Conservation (phyloP, 163 green algal species). For the Chloroidium sp. region DNA sequence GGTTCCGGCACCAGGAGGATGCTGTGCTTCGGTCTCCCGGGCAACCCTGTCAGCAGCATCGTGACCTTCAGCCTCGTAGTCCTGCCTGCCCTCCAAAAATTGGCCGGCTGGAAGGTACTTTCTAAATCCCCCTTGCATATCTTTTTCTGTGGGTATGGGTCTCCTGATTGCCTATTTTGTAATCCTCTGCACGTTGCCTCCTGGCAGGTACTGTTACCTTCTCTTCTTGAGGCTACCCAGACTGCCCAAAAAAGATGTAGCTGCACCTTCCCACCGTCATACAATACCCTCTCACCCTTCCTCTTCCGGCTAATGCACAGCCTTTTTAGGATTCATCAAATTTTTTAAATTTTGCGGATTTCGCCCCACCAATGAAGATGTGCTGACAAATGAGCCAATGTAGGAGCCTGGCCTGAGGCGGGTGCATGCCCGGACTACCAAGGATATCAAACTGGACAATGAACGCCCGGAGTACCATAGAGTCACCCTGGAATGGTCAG, state of each 20-base stretch:
- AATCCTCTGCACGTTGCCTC: too few species aligned
- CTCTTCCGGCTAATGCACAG: neutral
- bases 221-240: too few species aligned
- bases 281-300: too few species aligned
- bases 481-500: slow-evolving; percentile 47
- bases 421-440: slow-evolving; percentile 12
- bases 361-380: neutral
- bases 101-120: slow-evolving; percentile 58
- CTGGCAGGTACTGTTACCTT: too few species aligned
- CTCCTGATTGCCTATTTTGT: too few species aligned
- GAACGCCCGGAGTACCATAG: slow-evolving; percentile 93
- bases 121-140: too few species aligned
- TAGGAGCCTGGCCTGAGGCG: slow-evolving; percentile 18
- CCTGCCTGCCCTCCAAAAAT: slow-evolving; percentile 70
- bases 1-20: slow-evolving; percentile 18
- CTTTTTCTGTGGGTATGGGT: too few species aligned
- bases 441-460: slow-evolving; percentile 46
- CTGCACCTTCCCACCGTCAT: too few species aligned
- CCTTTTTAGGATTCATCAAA: neutral
- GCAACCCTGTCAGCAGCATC: slow-evolving; percentile 89
- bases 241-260: too few species aligned
- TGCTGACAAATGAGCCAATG: neutral
- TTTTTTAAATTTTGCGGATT: neutral
- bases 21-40: slow-evolving; percentile 84
- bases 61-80: slow-evolving; percentile 92